A percentile compares a stretch with the other conserved stretches of the same genome.
Evolutionary conservation across 106 monocot species (phyloP).

Genomic region (Platanthera zijinensis): DNA sequence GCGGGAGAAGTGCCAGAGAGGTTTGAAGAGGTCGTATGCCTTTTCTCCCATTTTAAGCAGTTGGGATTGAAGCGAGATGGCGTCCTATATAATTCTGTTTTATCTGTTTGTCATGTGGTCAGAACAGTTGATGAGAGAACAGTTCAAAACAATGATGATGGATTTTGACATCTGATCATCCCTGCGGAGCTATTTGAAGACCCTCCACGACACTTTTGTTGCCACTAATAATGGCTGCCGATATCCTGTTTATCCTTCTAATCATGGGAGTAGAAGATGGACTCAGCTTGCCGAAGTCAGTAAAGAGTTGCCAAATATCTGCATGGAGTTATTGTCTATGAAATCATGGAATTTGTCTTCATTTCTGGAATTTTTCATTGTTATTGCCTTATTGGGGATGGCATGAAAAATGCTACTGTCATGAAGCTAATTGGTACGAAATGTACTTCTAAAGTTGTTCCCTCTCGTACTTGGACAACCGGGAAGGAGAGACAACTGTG

Average conservation of each 20-base stretch:
- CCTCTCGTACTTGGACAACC: conserved; percentile 66
- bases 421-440: conserved; percentile 19
- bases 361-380: conserved; percentile 44
- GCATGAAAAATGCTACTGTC: conserved; percentile 76
- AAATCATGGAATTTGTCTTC: conserved; percentile 16
- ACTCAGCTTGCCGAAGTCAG: conserved; percentile 47
- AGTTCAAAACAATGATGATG: too few relatives aligned
- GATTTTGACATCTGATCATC: too few relatives aligned
- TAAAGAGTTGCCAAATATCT: conserved; percentile 66
- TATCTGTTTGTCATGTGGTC: too few relatives aligned
- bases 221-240: conserved; percentile 83
- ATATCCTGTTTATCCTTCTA: conserved; percentile 50
- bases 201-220: conserved; percentile 28
- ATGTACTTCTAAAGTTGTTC: conserved; percentile 20
- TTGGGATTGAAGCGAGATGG: too few relatives aligned
- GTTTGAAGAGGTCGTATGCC: too few relatives aligned
- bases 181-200: too few relatives aligned
- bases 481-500: conserved; percentile 85
- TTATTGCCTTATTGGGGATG: conserved; percentile 59
- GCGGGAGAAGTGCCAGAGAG: too few relatives aligned
- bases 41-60: too few relatives aligned
- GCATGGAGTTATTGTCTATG: conserved; percentile 60
- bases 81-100: too few relatives aligned
- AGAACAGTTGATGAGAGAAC: too few relatives aligned
- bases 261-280: conserved; percentile 45